These are phyloP conservation scores for Monosporozyma siamensis DNA, from an alignment of 805 yeast genomes.

Conservation along the genomic window DNA sequence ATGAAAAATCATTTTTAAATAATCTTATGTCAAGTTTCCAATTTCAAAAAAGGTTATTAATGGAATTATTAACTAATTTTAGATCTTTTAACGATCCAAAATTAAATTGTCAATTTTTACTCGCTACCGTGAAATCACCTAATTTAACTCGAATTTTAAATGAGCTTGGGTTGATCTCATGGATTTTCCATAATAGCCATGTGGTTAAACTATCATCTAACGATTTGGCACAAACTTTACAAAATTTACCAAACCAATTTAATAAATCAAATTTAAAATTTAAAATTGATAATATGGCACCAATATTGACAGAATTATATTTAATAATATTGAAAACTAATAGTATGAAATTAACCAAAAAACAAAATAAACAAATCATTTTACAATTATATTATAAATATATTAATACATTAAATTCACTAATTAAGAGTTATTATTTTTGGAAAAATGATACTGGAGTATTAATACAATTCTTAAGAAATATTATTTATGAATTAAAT, in stretches of 20 bases:
- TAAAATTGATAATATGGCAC: slow-evolving; percentile 1
- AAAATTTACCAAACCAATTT: background rate
- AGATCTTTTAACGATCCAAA: slow-evolving; percentile 25
- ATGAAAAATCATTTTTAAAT: background rate
- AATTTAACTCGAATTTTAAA: slow-evolving; percentile 16
- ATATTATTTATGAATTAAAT: slow-evolving; percentile 12
- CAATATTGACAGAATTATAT: slow-evolving; percentile 20
- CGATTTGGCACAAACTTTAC: background rate
- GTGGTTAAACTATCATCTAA: background rate
- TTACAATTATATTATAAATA: slow-evolving; percentile 3
- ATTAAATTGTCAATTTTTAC: slow-evolving; percentile 16
- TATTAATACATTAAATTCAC: background rate
- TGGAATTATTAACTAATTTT: slow-evolving; percentile 17
- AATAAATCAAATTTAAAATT: background rate
- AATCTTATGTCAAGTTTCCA: background rate
- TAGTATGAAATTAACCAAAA: slow-evolving; percentile 7
- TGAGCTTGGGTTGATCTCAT: slow-evolving; percentile 15
- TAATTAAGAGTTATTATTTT: background rate
- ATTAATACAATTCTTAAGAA: slow-evolving; percentile 14
- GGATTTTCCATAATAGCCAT: background rate
- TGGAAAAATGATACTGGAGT: slow-evolving; percentile 18
- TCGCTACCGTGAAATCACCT: slow-evolving; percentile 11
- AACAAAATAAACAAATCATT: slow-evolving; percentile 7
- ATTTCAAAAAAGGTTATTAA: slow-evolving; percentile 16
- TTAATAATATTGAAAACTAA: slow-evolving; percentile 12